Evolutionary conservation across 2,329 filamentous ascomycete species (phyloP).

Genomic region (Zasmidium cellare): DNA sequence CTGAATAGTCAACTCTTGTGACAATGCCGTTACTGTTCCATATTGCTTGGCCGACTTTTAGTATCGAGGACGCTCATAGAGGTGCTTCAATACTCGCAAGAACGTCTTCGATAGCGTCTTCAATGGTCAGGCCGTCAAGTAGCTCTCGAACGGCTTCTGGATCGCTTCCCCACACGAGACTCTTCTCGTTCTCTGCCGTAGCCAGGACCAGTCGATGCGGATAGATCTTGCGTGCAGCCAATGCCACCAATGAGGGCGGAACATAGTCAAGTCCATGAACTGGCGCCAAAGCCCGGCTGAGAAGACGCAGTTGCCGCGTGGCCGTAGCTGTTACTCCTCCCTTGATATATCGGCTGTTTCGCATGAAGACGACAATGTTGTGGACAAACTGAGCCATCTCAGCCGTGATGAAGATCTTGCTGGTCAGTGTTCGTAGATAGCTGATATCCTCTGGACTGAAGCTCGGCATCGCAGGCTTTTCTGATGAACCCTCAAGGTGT

Average conservation of each 20-base stretch:
- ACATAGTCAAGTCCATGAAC: conserved; percentile 79
- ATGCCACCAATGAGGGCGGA: conserved; percentile 76
- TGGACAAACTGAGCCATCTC: conserved; percentile 83
- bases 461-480: conserved; percentile 35
- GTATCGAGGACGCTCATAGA: conserved; percentile 42
- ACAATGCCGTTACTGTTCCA: no score
- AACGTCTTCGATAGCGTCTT: conserved; percentile 60
- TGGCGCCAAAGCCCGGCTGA: conserved; percentile 67
- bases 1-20: no score
- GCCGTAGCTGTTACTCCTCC: conserved; percentile 76
- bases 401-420: conserved; percentile 64
- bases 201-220: conserved; percentile 77
- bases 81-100: conserved; percentile 58
- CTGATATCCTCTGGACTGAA: conserved; percentile 49
- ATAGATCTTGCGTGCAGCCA: conserved; percentile 86
- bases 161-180: conserved; percentile 90
- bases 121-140: conserved; percentile 59
- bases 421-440: conserved; percentile 59
- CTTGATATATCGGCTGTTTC: conserved; percentile 80
- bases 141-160: conserved; percentile 66
- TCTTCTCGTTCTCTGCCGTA: conserved; percentile 71
- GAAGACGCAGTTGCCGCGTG: conserved; percentile 68
- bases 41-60: no score
- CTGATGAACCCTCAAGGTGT: conserved; percentile 63
- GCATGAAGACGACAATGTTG: conserved; percentile 83